Evolutionary conservation across 2,329 filamentous ascomycete species (phyloP).

Genomic region (Verticillium nonalfalfae): DNA sequence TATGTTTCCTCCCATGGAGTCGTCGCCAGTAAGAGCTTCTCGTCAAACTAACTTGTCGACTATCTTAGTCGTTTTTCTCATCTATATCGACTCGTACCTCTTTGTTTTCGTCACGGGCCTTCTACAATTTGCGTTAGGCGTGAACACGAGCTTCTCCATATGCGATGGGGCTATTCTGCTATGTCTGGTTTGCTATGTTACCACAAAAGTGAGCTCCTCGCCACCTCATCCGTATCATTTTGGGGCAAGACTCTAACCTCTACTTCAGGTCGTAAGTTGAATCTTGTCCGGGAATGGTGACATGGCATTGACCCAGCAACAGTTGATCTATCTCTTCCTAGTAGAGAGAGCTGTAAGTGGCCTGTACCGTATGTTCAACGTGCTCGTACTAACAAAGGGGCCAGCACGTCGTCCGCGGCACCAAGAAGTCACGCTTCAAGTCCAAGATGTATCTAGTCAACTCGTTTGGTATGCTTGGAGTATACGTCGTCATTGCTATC

Average conservation of each 20-base stretch:
- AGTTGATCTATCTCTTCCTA: constrained; percentile 59
- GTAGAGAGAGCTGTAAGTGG: constrained; percentile 55
- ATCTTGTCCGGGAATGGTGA: too few relatives aligned
- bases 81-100: constrained; percentile 53
- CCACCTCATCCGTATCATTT: background rate
- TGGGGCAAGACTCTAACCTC: background rate
- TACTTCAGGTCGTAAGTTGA: constrained; percentile 22
- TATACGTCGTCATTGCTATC: constrained; percentile 40
- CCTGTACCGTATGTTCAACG: background rate
- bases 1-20: constrained; percentile 18
- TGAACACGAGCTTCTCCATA: constrained; percentile 41
- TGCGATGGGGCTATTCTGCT: constrained; percentile 55
- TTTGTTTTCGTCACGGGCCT: constrained; percentile 54
- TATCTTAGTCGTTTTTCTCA: constrained; percentile 49
- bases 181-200: constrained; percentile 56
- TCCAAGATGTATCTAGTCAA: constrained; percentile 57
- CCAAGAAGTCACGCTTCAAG: constrained; percentile 41
- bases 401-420: constrained; percentile 52
- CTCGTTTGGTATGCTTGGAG: constrained; percentile 45
- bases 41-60: background rate
- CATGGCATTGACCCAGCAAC: background rate
- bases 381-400: constrained; percentile 5
- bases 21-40: background rate
- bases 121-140: constrained; percentile 48
- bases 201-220: constrained; percentile 46